Percentiles rank a stretch among this genome's conserved stretches.
Evolutionary conservation across 1,139 yeast genomes (phyloP).

Genomic region (Candida sp.): DNA sequence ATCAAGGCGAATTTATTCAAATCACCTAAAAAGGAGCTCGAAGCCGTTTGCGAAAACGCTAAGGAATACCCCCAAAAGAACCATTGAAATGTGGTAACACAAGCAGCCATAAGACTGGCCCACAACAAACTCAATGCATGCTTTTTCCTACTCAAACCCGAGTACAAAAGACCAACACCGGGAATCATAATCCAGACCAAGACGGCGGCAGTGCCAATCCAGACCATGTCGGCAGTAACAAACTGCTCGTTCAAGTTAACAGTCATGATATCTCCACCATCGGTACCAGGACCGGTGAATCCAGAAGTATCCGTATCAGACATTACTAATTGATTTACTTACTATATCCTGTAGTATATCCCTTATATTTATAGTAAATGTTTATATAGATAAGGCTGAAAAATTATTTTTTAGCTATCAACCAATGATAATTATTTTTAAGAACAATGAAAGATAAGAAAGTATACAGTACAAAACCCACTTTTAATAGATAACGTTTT

Average conservation of each 20-base stretch:
- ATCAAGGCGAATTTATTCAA: conserved; percentile 75
- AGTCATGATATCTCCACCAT: conserved; percentile 74
- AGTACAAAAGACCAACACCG: conserved; percentile 86
- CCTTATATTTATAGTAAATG: neutral
- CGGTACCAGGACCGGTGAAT: conserved; percentile 53
- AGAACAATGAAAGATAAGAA: no score
- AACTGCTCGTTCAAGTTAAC: conserved; percentile 73
- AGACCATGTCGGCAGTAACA: conserved; percentile 77
- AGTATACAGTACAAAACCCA: no score
- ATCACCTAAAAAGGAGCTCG: conserved; percentile 72
- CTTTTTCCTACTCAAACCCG: conserved; percentile 89
- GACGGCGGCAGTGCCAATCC: conserved; percentile 76
- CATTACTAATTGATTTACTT: neutral
- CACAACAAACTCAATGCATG: conserved; percentile 88
- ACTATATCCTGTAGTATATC: neutral
- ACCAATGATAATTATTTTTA: neutral
- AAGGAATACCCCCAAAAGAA: conserved; percentile 97
- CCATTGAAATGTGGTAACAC: conserved; percentile 88
- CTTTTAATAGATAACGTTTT: no score
- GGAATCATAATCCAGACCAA: conserved; percentile 95
- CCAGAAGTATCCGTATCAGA: conserved; percentile 11
- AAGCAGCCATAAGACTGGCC: conserved; percentile 91
- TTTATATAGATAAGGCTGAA: neutral
- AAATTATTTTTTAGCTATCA: neutral
- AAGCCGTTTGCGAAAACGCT: conserved; percentile 69